Conservation (phyloP, 2,329 filamentous ascomycete species). For the Diaporthe citrichinensis region DNA sequence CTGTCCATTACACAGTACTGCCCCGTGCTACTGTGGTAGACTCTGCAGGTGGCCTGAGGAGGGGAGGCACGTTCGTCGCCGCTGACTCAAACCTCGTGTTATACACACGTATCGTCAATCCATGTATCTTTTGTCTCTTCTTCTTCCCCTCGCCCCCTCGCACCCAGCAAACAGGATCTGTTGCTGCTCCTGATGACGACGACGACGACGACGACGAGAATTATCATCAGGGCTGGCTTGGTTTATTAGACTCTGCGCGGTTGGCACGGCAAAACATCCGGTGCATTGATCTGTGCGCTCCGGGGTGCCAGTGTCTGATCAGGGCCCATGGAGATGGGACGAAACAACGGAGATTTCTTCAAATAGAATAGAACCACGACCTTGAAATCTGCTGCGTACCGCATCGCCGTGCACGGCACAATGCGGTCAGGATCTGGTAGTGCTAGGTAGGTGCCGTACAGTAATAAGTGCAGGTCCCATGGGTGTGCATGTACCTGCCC, state of each 20-base stretch:
- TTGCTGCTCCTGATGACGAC: neutral
- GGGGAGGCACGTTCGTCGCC: slow-evolving; percentile 5
- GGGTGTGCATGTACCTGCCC: neutral
- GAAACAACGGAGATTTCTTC: slow-evolving; percentile 22
- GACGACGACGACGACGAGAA: neutral
- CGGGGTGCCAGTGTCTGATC: slow-evolving; percentile 29
- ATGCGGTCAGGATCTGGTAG: neutral
- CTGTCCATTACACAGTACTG: slow-evolving; percentile 8
- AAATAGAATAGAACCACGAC: slow-evolving; percentile 27
- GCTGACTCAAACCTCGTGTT: slow-evolving; percentile 27
- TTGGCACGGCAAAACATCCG: slow-evolving; percentile 37
- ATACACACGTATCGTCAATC: neutral
- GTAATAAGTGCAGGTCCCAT: neutral
- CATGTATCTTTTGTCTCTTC: neutral
- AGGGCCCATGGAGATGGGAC: slow-evolving; percentile 26
- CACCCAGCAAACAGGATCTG: neutral
- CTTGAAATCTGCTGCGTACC: neutral
- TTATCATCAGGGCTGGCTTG: neutral
- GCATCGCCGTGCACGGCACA: neutral
- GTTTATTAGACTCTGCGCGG: slow-evolving; percentile 27
- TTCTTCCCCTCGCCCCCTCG: neutral
- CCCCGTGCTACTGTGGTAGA: neutral
- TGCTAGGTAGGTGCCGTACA: neutral
- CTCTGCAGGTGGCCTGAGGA: slow-evolving; percentile 15
- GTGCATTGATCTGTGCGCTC: slow-evolving; percentile 35